A percentile compares a stretch with the other conserved stretches of the same genome.
These are phyloP conservation scores for Yamadazyma laniorum DNA, from an alignment of 805 yeast genomes.

Conservation along the genomic window DNA sequence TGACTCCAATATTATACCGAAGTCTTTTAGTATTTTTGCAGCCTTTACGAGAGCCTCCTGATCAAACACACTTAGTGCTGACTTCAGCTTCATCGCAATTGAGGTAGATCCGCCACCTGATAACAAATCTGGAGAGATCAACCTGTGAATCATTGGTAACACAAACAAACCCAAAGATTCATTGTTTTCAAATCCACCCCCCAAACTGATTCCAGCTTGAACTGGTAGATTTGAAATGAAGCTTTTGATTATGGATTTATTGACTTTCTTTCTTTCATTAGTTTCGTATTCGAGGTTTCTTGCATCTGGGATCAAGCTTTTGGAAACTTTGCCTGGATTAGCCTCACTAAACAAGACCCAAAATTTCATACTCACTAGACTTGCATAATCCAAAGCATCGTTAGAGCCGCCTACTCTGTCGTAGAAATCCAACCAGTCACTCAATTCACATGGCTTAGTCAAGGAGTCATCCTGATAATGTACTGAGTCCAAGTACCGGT, in stretches of 20 bases:
- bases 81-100: slow-evolving; percentile 17
- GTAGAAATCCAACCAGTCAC: slow-evolving; percentile 76
- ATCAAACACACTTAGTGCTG: slow-evolving; percentile 27
- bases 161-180: slow-evolving; percentile 27
- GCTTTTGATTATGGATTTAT: slow-evolving; percentile 30
- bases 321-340: slow-evolving; percentile 27
- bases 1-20: slow-evolving; percentile 40
- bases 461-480: slow-evolving; percentile 62
- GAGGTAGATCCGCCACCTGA: slow-evolving; percentile 18
- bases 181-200: slow-evolving; percentile 22
- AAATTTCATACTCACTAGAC: slow-evolving; percentile 58
- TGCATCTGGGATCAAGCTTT: slow-evolving; percentile 30
- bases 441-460: slow-evolving; percentile 54
- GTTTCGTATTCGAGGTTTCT: slow-evolving; percentile 37
- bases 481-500: slow-evolving; percentile 57
- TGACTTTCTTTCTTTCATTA: slow-evolving; percentile 34
- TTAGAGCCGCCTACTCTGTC: slow-evolving; percentile 49
- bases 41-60: slow-evolving; percentile 33
- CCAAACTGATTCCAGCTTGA: slow-evolving; percentile 26
- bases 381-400: slow-evolving; percentile 50
- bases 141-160: slow-evolving; percentile 32
- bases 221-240: slow-evolving; percentile 30
- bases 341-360: slow-evolving; percentile 65
- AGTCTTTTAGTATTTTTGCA: slow-evolving; percentile 35
- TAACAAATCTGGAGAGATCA: slow-evolving; percentile 30